Evolutionary conservation across 345 rosid genomes (phyloP).

Genomic region (Trapa incisa): DNA sequence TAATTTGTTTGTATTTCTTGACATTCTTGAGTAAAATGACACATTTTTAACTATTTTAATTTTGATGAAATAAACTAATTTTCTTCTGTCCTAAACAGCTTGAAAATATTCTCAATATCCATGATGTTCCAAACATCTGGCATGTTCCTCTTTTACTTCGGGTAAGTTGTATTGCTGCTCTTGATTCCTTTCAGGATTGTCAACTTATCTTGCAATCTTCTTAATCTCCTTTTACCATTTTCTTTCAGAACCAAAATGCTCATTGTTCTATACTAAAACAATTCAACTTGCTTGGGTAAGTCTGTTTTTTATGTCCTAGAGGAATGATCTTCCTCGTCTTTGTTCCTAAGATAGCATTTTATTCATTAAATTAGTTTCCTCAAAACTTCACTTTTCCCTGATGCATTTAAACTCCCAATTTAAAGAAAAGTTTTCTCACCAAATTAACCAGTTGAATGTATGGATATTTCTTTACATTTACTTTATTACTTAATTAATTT

Average conservation of each 20-base stretch:
- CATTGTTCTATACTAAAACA: constrained; percentile 72
- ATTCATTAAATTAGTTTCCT: neutral
- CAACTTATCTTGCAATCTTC: constrained; percentile 2
- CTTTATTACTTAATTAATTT: neutral
- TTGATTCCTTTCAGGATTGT: constrained; percentile 9
- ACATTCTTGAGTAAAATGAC: neutral
- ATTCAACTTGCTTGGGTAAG: constrained; percentile 60
- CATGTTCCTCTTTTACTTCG: constrained; percentile 78
- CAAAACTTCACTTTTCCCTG: neutral
- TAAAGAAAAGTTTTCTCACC: neutral
- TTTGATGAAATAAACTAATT: neutral
- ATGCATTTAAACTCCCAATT: neutral
- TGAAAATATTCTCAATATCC: constrained; percentile 70
- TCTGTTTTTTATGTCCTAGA: neutral
- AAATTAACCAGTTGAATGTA: neutral
- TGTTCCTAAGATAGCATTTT: neutral
- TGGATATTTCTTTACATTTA: neutral
- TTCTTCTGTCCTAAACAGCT: constrained; percentile 28
- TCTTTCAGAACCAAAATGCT: constrained; percentile 79
- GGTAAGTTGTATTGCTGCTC: constrained; percentile 32
- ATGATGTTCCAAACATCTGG: constrained; percentile 97
- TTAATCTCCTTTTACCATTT: constrained; percentile 7
- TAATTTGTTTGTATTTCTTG: constrained; percentile 21
- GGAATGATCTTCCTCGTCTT: neutral
- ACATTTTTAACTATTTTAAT: neutral